These are phyloP conservation scores for Saxophila tyrrhenica DNA, from an alignment of 495 filamentous ascomycete genomes.

Conservation along the genomic window DNA sequence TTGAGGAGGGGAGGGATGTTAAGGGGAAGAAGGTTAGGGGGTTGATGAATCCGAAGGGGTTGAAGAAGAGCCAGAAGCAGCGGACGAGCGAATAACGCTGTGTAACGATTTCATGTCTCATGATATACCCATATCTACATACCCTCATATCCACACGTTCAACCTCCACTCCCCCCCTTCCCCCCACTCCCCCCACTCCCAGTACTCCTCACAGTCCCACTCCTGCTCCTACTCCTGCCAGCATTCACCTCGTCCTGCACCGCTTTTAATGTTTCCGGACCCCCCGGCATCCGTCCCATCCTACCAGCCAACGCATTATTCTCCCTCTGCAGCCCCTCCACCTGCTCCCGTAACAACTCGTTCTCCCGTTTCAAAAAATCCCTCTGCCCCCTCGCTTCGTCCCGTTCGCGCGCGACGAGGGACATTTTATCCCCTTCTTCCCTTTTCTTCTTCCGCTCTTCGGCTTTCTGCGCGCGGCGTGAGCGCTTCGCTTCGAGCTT, in stretches of 20 bases:
- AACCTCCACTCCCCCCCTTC: not conserved
- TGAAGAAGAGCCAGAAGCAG: too few relatives aligned
- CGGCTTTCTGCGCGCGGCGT: conserved; percentile 27
- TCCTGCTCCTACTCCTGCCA: not conserved
- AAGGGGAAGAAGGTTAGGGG: conserved; percentile 58
- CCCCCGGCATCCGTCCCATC: conserved; percentile 35
- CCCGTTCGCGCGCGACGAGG: conserved; percentile 25
- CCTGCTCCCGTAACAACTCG: conserved; percentile 26
- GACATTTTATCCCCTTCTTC: conserved; percentile 25
- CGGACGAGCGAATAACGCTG: too few relatives aligned
- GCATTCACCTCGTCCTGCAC: conserved; percentile 3
- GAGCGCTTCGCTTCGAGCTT: conserved; percentile 49
- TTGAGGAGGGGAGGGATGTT: conserved; percentile 86
- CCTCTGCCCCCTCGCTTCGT: conserved; percentile 26
- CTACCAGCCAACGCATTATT: conserved; percentile 39
- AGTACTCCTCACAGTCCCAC: conserved; percentile 1
- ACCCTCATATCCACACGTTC: not conserved
- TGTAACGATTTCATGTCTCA: too few relatives aligned
- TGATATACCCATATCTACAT: not conserved
- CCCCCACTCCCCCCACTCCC: not conserved
- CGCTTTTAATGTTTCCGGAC: conserved; percentile 13
- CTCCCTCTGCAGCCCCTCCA: conserved; percentile 34
- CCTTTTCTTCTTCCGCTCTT: conserved; percentile 25
- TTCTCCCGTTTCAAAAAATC: conserved; percentile 28
- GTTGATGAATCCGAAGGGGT: conserved; percentile 28